phyloP scores from a whole-genome alignment of 345 rosid genomes.

The Heritiera littoralis region DNA sequence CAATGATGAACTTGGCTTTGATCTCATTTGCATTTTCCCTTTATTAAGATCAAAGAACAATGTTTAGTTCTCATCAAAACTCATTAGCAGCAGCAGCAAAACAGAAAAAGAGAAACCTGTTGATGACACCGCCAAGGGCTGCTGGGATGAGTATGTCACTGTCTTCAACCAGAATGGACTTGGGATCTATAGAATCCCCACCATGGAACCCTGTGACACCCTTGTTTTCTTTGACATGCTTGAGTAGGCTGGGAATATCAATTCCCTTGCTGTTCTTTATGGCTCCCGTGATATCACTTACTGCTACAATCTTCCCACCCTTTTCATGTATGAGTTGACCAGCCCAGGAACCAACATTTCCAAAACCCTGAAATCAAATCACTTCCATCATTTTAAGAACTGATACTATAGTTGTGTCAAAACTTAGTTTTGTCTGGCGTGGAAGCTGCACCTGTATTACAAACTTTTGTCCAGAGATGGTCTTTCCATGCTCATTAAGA shows the following conservation, averaged over 20 bases:
- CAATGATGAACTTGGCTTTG: conserved; percentile 82
- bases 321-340: conserved; percentile 70
- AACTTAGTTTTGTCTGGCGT: background rate
- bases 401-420: background rate
- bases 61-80: background rate
- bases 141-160: conserved; percentile 91
- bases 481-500: conserved; percentile 78
- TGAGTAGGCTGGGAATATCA: conserved; percentile 56
- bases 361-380: conserved; percentile 65
- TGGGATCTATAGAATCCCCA: conserved; percentile 54
- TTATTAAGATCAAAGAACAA: conserved; percentile 18
- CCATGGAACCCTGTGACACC: conserved; percentile 84
- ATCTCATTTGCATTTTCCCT: conserved; percentile 88
- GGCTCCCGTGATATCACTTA: conserved; percentile 87
- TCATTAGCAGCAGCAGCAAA: background rate
- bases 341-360: conserved; percentile 98
- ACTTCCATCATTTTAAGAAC: background rate
- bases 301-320: conserved; percentile 85
- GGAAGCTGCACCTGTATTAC: conserved; percentile 66
- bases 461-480: conserved; percentile 73
- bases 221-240: conserved; percentile 58
- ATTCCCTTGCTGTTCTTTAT: conserved; percentile 79
- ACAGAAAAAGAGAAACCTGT: conserved; percentile 47
- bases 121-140: conserved; percentile 93
- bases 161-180: conserved; percentile 70